Percentiles rank a stretch among this genome's conserved stretches.
Conservation (phyloP, 2,329 filamentous ascomycete genomes). For the Lecanicillium sp. region DNA sequence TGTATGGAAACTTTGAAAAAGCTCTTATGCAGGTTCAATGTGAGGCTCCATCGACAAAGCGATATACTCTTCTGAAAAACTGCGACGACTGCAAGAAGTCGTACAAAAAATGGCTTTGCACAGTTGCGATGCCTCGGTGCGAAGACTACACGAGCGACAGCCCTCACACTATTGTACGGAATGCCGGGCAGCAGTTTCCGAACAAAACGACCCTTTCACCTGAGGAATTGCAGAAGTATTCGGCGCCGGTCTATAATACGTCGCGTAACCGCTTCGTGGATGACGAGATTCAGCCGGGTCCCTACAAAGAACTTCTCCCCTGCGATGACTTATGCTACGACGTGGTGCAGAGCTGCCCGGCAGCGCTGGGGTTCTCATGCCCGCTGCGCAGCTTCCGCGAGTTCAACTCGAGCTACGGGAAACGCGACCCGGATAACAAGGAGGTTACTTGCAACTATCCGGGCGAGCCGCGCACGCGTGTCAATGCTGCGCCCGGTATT, state of each 20-base stretch:
- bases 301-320: constrained; percentile 88
- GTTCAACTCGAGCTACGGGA: constrained; percentile 32
- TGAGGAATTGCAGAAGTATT: constrained; percentile 16
- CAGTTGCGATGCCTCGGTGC: constrained; percentile 86
- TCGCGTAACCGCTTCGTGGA: constrained; percentile 74
- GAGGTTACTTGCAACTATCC: constrained; percentile 33
- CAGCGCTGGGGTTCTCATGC: constrained; percentile 68
- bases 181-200: constrained; percentile 63
- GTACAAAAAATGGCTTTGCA: constrained; percentile 94
- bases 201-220: constrained; percentile 55
- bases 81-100: constrained; percentile 72
- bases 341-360: constrained; percentile 78
- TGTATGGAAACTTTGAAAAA: constrained; percentile 74
- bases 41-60: constrained; percentile 64
- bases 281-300: constrained; percentile 64
- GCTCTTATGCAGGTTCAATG: constrained; percentile 81
- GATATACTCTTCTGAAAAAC: constrained; percentile 72
- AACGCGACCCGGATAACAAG: constrained; percentile 19
- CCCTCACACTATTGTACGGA: constrained; percentile 49
- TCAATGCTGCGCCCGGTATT: constrained; percentile 3
- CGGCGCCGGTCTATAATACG: constrained; percentile 27
- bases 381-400: constrained; percentile 41
- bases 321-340: constrained; percentile 85
- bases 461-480: constrained; percentile 28
- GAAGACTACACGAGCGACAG: constrained; percentile 65